Base-by-base conservation (phyloP, 805 yeast species). In the Candida easanensis region DNA sequence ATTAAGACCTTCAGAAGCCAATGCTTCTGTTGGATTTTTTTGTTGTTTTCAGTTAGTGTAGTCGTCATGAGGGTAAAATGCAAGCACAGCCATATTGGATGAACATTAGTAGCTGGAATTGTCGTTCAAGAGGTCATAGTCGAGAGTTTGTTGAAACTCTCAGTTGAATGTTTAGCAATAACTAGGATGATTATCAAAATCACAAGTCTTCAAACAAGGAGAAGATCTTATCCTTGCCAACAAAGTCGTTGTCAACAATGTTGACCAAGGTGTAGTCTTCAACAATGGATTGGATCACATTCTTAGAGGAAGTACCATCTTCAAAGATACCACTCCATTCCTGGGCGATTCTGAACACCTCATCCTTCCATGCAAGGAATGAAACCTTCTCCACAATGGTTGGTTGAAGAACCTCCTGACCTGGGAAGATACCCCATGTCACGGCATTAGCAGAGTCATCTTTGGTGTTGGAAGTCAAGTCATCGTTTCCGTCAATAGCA, bases 341-440 rank as follows among this genome's bases (percentile, higher is more conserved):
- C 39, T 75, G 71, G 41, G 89, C 74, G 48, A 91, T 81, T 50
- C 88, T 74, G 73, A 76, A 91, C 31, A 91, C 91, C 65, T 91
- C 98, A 62, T 91, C 97, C 63, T 88, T 90, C 98, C 98, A 91
- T 13, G 98, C 98, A 55, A 90, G 69, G 65, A 91, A 91, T 3
- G 97, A 88, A 30, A 82, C 80, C 58, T 82, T 84, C 63, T 91
- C 98, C 17, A 91, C 97, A 61, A 91, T 88, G 0, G 98, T 91
- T 40, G 98, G 97, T 68, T 91, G 98, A 50, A 88, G 74, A 41
- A 91, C 85, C 67, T 91, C 97, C 59, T 84, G 84, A 30, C 96
- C 96, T 21, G 98, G 97, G 79, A 88, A 89, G 42, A 90, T 88
- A 50, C 98, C 98, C 98, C 98, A 91, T 16, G 98, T 91, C 44